Conservation (phyloP, 164 flowering plant genomes). For the Nymphaea colorata region DNA sequence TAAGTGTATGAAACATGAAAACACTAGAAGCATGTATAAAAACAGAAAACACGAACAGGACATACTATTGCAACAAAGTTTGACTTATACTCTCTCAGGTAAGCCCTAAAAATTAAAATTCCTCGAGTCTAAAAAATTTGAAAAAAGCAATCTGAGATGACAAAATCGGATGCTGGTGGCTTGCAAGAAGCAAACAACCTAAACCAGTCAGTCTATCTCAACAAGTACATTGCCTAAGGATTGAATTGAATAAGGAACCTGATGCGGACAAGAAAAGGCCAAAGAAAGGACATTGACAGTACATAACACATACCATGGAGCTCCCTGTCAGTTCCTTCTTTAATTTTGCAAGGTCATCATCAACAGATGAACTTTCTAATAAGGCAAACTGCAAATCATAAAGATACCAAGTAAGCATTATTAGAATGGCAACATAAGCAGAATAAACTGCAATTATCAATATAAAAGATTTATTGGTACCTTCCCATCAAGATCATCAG, state of each 20-base stretch:
- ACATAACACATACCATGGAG: slow-evolving; percentile 34
- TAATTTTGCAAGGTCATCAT: slow-evolving; percentile 73
- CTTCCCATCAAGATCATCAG: slow-evolving; percentile 97
- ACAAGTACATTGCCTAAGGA: too few species aligned
- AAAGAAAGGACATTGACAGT: not conserved
- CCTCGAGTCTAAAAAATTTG: too few species aligned
- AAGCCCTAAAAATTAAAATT: too few species aligned
- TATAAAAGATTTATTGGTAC: slow-evolving; percentile 17
- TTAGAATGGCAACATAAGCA: not conserved
- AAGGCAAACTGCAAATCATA: slow-evolving; percentile 61
- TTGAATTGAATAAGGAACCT: not conserved
- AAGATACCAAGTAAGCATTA: not conserved
- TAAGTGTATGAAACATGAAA: too few species aligned
- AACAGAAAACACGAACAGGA: too few species aligned
- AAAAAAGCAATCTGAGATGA: too few species aligned
- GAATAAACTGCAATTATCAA: not conserved
- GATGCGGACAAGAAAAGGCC: not conserved
- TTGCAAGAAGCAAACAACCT: too few species aligned
- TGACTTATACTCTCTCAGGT: too few species aligned
- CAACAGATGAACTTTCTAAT: slow-evolving; percentile 80
- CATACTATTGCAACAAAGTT: too few species aligned
- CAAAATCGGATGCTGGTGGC: too few species aligned
- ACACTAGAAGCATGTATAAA: too few species aligned
- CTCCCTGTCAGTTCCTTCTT: slow-evolving; percentile 76
- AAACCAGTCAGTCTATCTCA: too few species aligned